Evolutionary conservation across 2,329 filamentous ascomycete genomes (phyloP), one percentile per base, ranked within the genome.

Genomic region (Chalara sp.): DNA sequence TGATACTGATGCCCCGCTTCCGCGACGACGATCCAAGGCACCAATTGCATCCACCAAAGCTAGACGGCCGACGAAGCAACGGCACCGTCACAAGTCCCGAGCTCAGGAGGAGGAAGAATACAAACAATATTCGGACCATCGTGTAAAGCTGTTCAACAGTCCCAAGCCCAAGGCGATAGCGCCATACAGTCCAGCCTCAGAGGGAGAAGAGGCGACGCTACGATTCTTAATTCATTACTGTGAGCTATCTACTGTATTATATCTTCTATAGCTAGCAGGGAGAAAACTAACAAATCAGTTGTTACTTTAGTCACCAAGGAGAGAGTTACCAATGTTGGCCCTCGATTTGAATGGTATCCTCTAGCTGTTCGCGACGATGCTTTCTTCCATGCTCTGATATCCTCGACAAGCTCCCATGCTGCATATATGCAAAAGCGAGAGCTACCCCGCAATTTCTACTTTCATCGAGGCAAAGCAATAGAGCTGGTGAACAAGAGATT

Each of bases 321-420:
- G 1, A 58, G 50, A 3, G 50, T 60, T 5, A 56, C 54, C 7
- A 51, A 46, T 33, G 52, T 54, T 31, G 58, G 58, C 6, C 57
- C 57, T 8, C 49, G 58, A 42, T 56, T 55, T 32, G 55, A 59
- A 47, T 61, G 58, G 57, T 59, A 58, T 42, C 57, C 55, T 11
- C 46, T 61, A 7, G 56, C 54, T 12, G 52, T 59, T 5, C 46
- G 53, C 32, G 55, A 61, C 47, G 49, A 56, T 42, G 55, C 55
- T 6, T 59, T 59, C 51, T 60, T 60, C 46, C 57, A 60, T 51
- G 53, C 52, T 10, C 21, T 59, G 6, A 56, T 61, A 37, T 53
- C 56, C n/a, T 53, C 50, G 6, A 53, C 49, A 5, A 53, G 51
- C 5, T 54, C 57, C 13, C 58, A 59, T 48, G 54, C 54, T 5